Percentiles rank a stretch among this genome's conserved stretches.
These are phyloP conservation scores for Verticillium isaacii DNA, from an alignment of 2,329 filamentous ascomycete species.

Conservation along the genomic window DNA sequence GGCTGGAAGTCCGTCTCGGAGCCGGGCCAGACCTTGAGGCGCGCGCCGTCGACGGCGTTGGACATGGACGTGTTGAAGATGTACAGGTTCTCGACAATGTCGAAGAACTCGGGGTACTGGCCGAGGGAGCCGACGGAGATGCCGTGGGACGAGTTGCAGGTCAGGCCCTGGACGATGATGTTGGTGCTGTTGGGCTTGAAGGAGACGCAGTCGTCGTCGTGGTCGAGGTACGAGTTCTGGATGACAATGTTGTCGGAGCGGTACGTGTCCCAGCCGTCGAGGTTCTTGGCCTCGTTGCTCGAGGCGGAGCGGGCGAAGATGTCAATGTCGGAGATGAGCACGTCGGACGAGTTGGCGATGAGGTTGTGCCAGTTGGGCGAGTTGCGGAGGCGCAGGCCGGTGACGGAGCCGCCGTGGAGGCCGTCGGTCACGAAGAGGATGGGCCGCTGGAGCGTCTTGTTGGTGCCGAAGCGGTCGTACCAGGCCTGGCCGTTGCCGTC, in stretches of 20 bases:
- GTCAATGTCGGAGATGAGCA: slow-evolving; percentile 59
- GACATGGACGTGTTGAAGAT: slow-evolving; percentile 56
- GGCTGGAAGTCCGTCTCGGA: slow-evolving; percentile 43
- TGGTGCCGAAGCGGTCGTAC: slow-evolving; percentile 56
- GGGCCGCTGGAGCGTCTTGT: slow-evolving; percentile 54
- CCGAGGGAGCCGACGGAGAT: slow-evolving; percentile 69
- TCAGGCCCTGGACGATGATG: slow-evolving; percentile 61
- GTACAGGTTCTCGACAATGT: slow-evolving; percentile 65
- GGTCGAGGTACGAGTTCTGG: slow-evolving; percentile 59
- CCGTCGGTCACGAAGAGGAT: slow-evolving; percentile 54
- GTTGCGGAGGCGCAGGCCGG: slow-evolving; percentile 56
- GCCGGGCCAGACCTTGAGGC: slow-evolving; percentile 67
- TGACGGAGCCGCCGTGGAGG: slow-evolving; percentile 52
- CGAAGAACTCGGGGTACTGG: slow-evolving; percentile 58
- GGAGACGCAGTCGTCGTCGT: slow-evolving; percentile 66
- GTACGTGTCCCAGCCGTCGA: slow-evolving; percentile 62
- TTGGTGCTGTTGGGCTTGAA: slow-evolving; percentile 72
- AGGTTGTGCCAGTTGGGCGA: slow-evolving; percentile 49
- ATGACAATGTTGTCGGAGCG: slow-evolving; percentile 60
- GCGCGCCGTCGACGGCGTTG: slow-evolving; percentile 59
- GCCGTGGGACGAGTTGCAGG: slow-evolving; percentile 66
- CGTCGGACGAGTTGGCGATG: slow-evolving; percentile 59
- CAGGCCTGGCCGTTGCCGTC: slow-evolving; percentile 62
- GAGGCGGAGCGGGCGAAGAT: slow-evolving; percentile 52
- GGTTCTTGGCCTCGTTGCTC: slow-evolving; percentile 56